Percentiles rank a stretch among this genome's conserved stretches.
Evolutionary conservation across 192 early-diverging fungal genomes (phyloP).

Genomic region (Podila minutissima): DNA sequence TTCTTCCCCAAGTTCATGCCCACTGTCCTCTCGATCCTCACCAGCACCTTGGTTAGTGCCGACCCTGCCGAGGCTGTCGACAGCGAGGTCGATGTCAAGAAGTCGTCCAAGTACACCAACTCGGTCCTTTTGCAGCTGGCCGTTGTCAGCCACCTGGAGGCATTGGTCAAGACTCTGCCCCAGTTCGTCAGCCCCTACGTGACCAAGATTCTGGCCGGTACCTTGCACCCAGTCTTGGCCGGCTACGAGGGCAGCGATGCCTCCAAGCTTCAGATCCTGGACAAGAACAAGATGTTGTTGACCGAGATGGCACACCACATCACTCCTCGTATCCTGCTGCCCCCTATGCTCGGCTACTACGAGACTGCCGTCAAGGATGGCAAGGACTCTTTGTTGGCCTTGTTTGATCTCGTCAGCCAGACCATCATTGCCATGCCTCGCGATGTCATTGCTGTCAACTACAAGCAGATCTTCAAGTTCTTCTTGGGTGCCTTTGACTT

Average conservation of each 20-base stretch:
- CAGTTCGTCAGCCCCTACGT: constrained; percentile 83
- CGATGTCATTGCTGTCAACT: constrained; percentile 71
- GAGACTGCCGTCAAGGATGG: constrained; percentile 60
- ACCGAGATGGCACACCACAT: constrained; percentile 65
- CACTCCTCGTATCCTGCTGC: constrained; percentile 70
- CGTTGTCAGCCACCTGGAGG: constrained; percentile 64
- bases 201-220: constrained; percentile 61
- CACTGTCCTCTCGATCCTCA: constrained; percentile 68
- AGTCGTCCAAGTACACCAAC: constrained; percentile 48
- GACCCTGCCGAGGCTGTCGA: constrained; percentile 54
- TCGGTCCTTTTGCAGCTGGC: constrained; percentile 61
- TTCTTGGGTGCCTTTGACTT: constrained; percentile 76
- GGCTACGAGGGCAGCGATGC: constrained; percentile 43
- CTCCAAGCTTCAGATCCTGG: constrained; percentile 52
- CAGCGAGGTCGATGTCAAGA: constrained; percentile 53
- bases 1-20: constrained; percentile 88
- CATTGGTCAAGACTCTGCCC: constrained; percentile 70
- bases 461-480: constrained; percentile 88
- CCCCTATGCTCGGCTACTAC: constrained; percentile 64
- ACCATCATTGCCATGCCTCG: constrained; percentile 72
- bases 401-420: constrained; percentile 75
- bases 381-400: constrained; percentile 67
- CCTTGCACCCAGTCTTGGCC: constrained; percentile 62
- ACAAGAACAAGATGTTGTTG: constrained; percentile 56
- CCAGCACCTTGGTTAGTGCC: constrained; percentile 53